These are phyloP conservation scores for Fusarium proliferatum DNA, from an alignment of 2,329 filamentous ascomycete genomes.

Conservation along the genomic window DNA sequence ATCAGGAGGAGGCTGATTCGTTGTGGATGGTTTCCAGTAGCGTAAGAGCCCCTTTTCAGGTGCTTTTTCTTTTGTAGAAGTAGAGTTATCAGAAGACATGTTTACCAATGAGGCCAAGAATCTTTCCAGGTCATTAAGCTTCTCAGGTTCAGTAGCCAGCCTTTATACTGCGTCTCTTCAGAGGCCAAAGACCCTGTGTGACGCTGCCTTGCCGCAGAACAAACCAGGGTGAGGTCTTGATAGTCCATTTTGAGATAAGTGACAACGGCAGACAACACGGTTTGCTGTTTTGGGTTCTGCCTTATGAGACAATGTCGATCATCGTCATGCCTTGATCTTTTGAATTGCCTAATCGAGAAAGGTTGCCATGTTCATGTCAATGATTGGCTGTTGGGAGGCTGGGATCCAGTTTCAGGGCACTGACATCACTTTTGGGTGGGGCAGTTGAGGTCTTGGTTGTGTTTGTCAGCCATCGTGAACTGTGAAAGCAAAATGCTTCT, in stretches of 20 bases:
- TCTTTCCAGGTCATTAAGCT: neutral
- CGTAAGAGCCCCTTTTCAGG: neutral
- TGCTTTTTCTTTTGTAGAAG: neutral
- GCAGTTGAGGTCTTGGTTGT: neutral
- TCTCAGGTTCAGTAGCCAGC: rapidly evolving
- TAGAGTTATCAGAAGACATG: neutral
- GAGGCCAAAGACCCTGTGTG: neutral
- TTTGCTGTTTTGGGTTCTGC: neutral
- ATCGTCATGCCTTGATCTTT: neutral
- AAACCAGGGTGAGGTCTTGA: neutral
- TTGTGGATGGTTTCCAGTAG: neutral
- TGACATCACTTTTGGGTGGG: neutral
- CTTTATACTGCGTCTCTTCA: neutral
- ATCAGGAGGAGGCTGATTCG: neutral
- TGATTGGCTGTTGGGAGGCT: neutral
- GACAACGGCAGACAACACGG: neutral
- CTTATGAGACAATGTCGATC: neutral
- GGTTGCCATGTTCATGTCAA: rapidly evolving
- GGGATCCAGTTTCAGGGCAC: neutral
- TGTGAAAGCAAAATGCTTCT: neutral
- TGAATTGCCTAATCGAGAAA: neutral
- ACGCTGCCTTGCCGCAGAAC: neutral
- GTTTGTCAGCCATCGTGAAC: neutral
- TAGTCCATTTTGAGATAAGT: neutral
- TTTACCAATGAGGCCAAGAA: neutral